phyloP scores from a whole-genome alignment of 2,329 filamentous ascomycete genomes.

The Camptophora hylomeconis region DNA sequence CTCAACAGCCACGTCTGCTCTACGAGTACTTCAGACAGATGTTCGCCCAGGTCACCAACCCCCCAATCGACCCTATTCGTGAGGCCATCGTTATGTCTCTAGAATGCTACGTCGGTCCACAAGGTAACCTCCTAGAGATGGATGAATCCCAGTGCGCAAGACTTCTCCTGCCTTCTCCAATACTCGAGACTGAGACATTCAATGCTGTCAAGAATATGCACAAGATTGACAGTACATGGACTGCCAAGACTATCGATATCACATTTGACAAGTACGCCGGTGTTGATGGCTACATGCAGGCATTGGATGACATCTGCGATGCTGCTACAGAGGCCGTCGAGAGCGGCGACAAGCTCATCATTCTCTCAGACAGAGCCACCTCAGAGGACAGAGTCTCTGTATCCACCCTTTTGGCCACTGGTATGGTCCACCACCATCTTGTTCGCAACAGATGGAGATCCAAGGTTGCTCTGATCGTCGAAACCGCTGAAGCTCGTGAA shows the following conservation, averaged over 20 bases:
- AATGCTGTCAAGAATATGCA: conserved; percentile 72
- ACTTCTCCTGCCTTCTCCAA: conserved; percentile 73
- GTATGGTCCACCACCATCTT: conserved; percentile 89
- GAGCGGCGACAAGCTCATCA: conserved; percentile 68
- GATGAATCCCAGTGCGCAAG: conserved; percentile 77
- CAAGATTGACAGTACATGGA: conserved; percentile 63
- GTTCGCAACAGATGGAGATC: conserved; percentile 94
- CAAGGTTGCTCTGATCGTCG: conserved; percentile 70
- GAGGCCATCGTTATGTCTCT: conserved; percentile 98
- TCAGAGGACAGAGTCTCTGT: conserved; percentile 72
- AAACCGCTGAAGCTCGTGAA: conserved; percentile 90
- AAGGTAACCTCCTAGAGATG: conserved; percentile 93
- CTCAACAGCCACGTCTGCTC: conserved; percentile 74
- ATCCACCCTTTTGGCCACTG: conserved; percentile 74
- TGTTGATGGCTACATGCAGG: conserved; percentile 68
- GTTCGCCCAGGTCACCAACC: conserved; percentile 95
- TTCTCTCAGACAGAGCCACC: conserved; percentile 80
- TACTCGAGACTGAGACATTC: conserved; percentile 82
- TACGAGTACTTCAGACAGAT: conserved; percentile 97
- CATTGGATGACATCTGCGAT: conserved; percentile 78
- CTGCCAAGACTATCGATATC: conserved; percentile 78
- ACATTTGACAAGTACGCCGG: conserved; percentile 84
- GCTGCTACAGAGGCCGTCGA: conserved; percentile 74
- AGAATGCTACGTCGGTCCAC: conserved; percentile 89
- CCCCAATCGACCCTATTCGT: conserved; percentile 90